Conservation (phyloP, 768 basidiomycete species). For the Nidularia pulvinata region DNA sequence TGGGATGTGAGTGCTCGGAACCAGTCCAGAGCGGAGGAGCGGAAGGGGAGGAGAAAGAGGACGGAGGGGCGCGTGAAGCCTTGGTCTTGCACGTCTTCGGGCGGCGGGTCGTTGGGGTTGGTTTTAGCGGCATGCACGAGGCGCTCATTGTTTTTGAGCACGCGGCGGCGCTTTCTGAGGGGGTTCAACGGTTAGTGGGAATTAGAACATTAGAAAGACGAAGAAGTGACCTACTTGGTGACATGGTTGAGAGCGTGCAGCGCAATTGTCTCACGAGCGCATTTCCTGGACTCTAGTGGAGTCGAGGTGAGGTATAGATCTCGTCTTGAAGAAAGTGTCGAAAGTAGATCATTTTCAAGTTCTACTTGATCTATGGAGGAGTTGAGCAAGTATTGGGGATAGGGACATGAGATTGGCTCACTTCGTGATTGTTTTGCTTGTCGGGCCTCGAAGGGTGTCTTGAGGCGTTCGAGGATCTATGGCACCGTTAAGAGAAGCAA, state of each 20-base stretch:
- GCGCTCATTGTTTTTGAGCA: constrained; percentile 94
- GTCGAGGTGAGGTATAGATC: constrained; percentile 79
- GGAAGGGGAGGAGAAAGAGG: constrained; percentile 91
- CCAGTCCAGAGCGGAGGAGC: constrained; percentile 86
- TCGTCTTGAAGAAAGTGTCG: constrained; percentile 60
- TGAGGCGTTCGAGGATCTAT: constrained; percentile 60
- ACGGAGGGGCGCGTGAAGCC: constrained; percentile 97
- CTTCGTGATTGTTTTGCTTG: constrained; percentile 56
- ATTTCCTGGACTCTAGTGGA: constrained; percentile 61
- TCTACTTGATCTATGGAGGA: constrained; percentile 39
- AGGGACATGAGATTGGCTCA: constrained; percentile 17
- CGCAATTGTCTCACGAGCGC: constrained; percentile 65
- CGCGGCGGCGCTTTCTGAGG: constrained; percentile 80
- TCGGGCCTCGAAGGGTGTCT: constrained; percentile 49
- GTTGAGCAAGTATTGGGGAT: neutral
- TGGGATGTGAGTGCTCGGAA: constrained; percentile 77
- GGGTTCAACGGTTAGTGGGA: neutral
- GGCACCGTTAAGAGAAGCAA: neutral
- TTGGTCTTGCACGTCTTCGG: constrained; percentile 89
- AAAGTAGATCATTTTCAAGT: constrained; percentile 70
- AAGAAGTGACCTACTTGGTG: constrained; percentile 59
- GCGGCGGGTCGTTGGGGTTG: constrained; percentile 47
- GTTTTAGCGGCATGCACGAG: constrained; percentile 71
- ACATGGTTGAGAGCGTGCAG: constrained; percentile 90
- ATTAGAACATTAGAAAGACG: neutral